These are phyloP conservation scores for Aspergillus fijiensis DNA, from an alignment of 2,329 filamentous ascomycete genomes.

Conservation along the genomic window DNA sequence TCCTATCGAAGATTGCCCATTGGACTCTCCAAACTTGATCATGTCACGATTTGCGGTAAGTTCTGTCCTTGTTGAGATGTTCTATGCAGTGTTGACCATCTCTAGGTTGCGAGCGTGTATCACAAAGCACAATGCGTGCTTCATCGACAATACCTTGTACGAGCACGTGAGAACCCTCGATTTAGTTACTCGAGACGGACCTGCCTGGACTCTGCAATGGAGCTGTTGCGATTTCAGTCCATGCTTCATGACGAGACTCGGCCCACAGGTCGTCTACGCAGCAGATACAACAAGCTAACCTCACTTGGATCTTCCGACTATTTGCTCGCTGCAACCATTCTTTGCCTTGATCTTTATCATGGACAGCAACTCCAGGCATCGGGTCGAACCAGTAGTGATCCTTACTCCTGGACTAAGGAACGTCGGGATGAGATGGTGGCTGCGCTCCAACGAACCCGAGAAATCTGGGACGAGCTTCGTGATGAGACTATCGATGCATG, in stretches of 20 bases:
- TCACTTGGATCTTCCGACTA: conserved; percentile 83
- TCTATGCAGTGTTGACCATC: conserved; percentile 12
- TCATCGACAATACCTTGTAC: conserved; percentile 81
- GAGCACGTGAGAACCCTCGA: conserved; percentile 72
- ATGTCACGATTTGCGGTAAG: conserved; percentile 73
- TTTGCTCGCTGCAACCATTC: conserved; percentile 78
- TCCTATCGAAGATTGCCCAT: conserved; percentile 68
- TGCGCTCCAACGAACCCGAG: conserved; percentile 68
- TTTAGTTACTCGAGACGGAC: conserved; percentile 81
- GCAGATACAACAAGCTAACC: conserved; percentile 75
- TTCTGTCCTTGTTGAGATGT: neutral
- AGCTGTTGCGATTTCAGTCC: conserved; percentile 73
- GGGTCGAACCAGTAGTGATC: conserved; percentile 37
- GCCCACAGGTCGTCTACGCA: conserved; percentile 67
- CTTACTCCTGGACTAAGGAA: conserved; percentile 50
- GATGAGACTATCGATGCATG: conserved; percentile 84
- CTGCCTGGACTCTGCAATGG: conserved; percentile 83
- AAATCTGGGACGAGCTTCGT: conserved; percentile 77
- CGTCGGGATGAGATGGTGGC: conserved; percentile 70
- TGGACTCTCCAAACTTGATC: conserved; percentile 67
- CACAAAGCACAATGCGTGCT: conserved; percentile 86
- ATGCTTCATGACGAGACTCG: conserved; percentile 74
- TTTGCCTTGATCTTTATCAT: conserved; percentile 79
- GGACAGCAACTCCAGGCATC: conserved; percentile 36
- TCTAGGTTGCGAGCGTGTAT: conserved; percentile 71